Evolutionary conservation across 208 protist genomes (phyloP).

Genomic region (Leishmania mexicana): DNA sequence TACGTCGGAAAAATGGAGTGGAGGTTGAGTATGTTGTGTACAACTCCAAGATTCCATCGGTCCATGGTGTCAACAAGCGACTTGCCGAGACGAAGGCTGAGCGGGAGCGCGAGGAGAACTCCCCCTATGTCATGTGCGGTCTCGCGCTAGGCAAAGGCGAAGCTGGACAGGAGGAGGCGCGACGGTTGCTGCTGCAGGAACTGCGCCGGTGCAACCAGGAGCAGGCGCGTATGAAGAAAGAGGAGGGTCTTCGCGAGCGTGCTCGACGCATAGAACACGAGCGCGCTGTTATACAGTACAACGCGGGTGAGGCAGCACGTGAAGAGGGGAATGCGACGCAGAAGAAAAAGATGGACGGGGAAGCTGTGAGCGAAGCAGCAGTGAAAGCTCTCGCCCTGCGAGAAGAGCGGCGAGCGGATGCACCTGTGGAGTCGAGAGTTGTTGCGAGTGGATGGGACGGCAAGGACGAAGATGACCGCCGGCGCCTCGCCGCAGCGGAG

Average conservation of each 20-base stretch:
- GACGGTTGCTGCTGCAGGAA: conserved; percentile 42
- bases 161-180: conserved; percentile 23
- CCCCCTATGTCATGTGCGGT: neutral
- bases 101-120: conserved; percentile 1
- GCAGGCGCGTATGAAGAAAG: conserved; percentile 47
- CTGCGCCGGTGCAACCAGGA: conserved; percentile 54
- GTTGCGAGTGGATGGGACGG: neutral
- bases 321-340: conserved; percentile 5
- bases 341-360: conserved; percentile 18
- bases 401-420: neutral
- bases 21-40: conserved; percentile 71
- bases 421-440: neutral
- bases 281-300: conserved; percentile 18
- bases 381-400: conserved; percentile 1
- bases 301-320: conserved; percentile 12
- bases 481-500: conserved; percentile 4
- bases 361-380: conserved; percentile 20
- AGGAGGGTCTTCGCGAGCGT: conserved; percentile 37
- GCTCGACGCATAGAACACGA: conserved; percentile 23
- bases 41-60: conserved; percentile 63
- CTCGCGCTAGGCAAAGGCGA: conserved; percentile 15
- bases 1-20: conserved; percentile 31
- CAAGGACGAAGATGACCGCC: conserved; percentile 25
- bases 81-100: conserved; percentile 45
- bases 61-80: conserved; percentile 66